Conservation (phyloP, 2,329 filamentous ascomycete species). For the Penicillium oxalicum region DNA sequence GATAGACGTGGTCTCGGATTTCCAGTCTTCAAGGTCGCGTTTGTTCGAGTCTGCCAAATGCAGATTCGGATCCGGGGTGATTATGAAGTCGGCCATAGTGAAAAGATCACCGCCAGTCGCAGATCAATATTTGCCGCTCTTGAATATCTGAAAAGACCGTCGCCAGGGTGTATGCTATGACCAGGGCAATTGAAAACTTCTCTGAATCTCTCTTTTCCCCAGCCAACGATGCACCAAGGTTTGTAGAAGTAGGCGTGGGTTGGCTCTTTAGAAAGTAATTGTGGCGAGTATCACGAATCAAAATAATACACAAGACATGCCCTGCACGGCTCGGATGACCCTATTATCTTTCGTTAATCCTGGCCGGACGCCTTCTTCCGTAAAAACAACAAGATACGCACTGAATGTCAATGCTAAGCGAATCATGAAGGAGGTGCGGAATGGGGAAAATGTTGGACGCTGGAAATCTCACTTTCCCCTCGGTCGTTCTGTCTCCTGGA, state of each 20-base stretch:
- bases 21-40: constrained; percentile 3
- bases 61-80: constrained; percentile 1
- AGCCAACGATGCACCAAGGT: neutral
- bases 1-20: constrained; percentile 22
- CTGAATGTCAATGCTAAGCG: neutral
- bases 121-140: neutral
- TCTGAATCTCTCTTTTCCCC: neutral
- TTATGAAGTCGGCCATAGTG: neutral
- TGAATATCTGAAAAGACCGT: neutral
- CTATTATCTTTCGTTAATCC: neutral
- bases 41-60: neutral
- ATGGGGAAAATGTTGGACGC: neutral
- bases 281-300: neutral
- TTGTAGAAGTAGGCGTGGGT: neutral
- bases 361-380: neutral
- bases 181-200: neutral
- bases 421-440: neutral
- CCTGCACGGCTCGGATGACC: neutral
- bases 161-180: neutral
- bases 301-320: neutral
- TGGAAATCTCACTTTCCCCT: neutral
- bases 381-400: neutral
- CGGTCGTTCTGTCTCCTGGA: neutral
- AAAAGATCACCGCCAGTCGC: neutral
- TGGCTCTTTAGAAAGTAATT: neutral